phyloP scores from a whole-genome alignment of 73 alveolate genomes.

The Durusdinium trenchii region DNA sequence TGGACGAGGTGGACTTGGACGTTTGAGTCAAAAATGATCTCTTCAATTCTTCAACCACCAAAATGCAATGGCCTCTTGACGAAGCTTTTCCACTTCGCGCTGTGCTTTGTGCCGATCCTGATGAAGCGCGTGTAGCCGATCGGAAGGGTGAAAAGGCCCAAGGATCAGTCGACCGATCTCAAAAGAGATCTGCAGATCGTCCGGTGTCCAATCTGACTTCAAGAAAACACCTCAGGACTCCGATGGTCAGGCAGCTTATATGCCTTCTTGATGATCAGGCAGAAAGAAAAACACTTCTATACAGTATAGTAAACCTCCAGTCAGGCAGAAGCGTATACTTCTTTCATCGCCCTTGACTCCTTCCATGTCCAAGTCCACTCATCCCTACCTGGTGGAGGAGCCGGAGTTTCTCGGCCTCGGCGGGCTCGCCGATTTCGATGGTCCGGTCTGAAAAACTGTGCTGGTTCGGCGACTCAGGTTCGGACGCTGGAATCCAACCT shows the following conservation, averaged over 20 bases:
- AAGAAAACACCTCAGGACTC: too few relatives aligned
- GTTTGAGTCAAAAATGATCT: too few relatives aligned
- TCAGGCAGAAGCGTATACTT: not conserved
- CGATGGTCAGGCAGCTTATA: too few relatives aligned
- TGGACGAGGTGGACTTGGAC: too few relatives aligned
- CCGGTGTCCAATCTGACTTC: too few relatives aligned
- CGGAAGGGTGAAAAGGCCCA: not conserved
- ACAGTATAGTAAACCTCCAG: too few relatives aligned
- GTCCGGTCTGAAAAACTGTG: not conserved
- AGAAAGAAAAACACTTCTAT: too few relatives aligned
- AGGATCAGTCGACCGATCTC: too few relatives aligned
- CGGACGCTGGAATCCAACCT: not conserved
- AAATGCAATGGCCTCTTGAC: conserved; percentile 31
- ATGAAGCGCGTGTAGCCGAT: not conserved
- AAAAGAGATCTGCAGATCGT: too few relatives aligned
- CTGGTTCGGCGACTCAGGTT: not conserved
- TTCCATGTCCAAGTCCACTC: not conserved
- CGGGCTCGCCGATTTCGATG: not conserved
- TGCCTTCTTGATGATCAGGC: too few relatives aligned
- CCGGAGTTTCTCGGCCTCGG: conserved; percentile 66
- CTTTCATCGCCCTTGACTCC: not conserved
- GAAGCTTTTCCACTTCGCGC: conserved; percentile 22
- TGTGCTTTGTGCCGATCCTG: conserved; percentile 29
- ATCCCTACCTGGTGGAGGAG: conserved; percentile 46
- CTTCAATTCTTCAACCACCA: too few relatives aligned